Conservation (phyloP, 2,329 filamentous ascomycete species). For the Verticillium tricorpus region DNA sequence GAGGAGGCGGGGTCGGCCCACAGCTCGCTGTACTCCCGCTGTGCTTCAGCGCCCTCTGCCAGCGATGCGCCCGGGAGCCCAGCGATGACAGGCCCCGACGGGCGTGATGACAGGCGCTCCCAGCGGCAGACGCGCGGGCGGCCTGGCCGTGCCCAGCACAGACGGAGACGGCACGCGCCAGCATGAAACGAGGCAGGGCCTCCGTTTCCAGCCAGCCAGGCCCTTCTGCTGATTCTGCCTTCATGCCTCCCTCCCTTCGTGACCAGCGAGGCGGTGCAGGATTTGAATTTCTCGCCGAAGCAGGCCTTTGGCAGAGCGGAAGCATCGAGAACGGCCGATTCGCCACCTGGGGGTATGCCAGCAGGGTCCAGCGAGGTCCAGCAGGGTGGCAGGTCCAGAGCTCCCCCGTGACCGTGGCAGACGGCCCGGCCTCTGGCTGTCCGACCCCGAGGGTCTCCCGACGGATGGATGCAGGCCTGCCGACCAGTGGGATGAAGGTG, state of each 20-base stretch:
- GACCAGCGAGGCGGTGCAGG: not conserved
- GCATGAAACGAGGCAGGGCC: not conserved
- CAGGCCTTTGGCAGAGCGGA: not conserved
- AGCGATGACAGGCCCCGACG: no score
- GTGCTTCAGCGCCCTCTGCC: no score
- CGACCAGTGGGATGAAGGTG: not conserved
- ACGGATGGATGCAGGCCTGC: not conserved
- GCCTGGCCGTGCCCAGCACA: not conserved
- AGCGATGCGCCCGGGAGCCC: no score
- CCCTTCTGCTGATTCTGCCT: no score
- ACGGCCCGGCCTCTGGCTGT: not conserved
- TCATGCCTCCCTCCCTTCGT: not conserved
- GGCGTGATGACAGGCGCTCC: not conserved
- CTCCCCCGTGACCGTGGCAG: not conserved
- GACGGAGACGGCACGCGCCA: not conserved
- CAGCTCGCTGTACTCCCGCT: no score
- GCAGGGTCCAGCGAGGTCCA: no score
- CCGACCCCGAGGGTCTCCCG: not conserved
- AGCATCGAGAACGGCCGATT: not conserved
- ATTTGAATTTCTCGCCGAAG: no score
- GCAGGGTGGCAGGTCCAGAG: no score
- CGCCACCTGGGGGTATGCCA: not conserved
- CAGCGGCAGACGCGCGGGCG: not conserved
- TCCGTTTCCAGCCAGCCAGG: not conserved
- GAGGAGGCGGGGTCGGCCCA: no score